Base-by-base conservation (phyloP, 2,329 filamentous ascomycete genomes). In the Cercospora sp. region DNA sequence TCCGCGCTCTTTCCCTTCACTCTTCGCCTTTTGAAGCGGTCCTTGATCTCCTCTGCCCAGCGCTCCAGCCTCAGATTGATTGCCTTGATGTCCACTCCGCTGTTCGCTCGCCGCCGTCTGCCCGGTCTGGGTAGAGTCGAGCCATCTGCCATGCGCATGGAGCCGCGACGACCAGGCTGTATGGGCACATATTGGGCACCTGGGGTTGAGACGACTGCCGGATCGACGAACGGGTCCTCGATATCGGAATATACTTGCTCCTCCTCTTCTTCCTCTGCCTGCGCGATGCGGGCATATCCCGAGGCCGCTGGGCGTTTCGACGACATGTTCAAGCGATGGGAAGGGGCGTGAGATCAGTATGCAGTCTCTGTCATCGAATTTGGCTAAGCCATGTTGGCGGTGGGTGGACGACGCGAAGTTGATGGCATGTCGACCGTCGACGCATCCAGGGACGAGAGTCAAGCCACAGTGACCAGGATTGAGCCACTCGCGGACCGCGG, bases 41-140 rank as follows among this genome's bases (percentile, higher is more conserved):
- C 91, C 31, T 95, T 94, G 76, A 99, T 98, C 81, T 99, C 95
- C 75, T 98, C 95, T 16, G 95, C 95, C 95, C 95, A 99, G 78
- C 92, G 87, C 81, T 99, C 95, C 28, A 99, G 83, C 26, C 95
- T 87, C 67, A 94, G 94, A 80, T 99, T 99, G 81, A 99, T 98
- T 68, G 95, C 95, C 79, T 98, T 98, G 77, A 99, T 91, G 77
- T 99, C 95, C 18, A 99, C 94, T 3, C 94, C 94, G 20, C 93
- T 93, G 75, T 94, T 95, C 77, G 92, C 91, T 71, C 89, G 85
- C 69, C 83, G 81, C 62, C 87, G 84, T 70, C 85, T 81, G 28
- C 75, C 65, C 18, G 75, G 64, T 26, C 77, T 78, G 2, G 78
- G 77, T 7, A 77, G 78, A 4, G 78, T 77, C 20, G 68, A 68